Evolutionary conservation across 2,329 filamentous ascomycete species (phyloP), one percentile per base, ranked within the genome.

Genomic region (Pseudogymnoascus sp.): DNA sequence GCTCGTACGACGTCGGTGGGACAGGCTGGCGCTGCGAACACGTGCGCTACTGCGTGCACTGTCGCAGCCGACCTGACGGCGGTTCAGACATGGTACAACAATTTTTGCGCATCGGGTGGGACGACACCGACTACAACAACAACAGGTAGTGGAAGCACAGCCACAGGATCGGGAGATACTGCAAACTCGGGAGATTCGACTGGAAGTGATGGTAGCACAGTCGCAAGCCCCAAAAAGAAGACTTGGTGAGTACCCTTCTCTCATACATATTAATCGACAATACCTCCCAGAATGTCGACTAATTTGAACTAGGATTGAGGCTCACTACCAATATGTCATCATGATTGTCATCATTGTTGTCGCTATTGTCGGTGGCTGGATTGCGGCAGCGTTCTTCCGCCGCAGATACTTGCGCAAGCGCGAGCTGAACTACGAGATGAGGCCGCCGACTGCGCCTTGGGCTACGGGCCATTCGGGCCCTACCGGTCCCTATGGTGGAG

Each of bases 281-380:
- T 67, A 66, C 62, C n/a, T 16, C 19, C 2, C 28, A 7, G 12
- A n/a, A 6, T 40, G 35, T 22, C 1, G 6, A 33, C 50, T 16
- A 35, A 37, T 22, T 26, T 46, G 3, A 37, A 33, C 50, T 65
- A 91, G 89, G 89, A 76, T 90, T 60, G 80, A 82, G 6, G 81
- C 78, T 28, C 90, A 93, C 74, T 91, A 84, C 79, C 82, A 86
- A 78, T 96, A 90, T 90, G 84, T 96, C 53, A 81, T 93, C 66
- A 91, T 95, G 82, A 80, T 95, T 61, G 86, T 91, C 67, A 78
- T 93, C 66, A 81, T 96, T 28, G 81, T 88, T 46, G 78, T 93
- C 65, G 87, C 80, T 61, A 89, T 96, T 65, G 77, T 81, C 12
- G 79, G 80, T 63, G 83, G 91, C 70, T 89, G 88, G 80, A 76